These are phyloP conservation scores for Anacardium occidentale DNA, from an alignment of 345 rosid genomes.

Conservation along the genomic window DNA sequence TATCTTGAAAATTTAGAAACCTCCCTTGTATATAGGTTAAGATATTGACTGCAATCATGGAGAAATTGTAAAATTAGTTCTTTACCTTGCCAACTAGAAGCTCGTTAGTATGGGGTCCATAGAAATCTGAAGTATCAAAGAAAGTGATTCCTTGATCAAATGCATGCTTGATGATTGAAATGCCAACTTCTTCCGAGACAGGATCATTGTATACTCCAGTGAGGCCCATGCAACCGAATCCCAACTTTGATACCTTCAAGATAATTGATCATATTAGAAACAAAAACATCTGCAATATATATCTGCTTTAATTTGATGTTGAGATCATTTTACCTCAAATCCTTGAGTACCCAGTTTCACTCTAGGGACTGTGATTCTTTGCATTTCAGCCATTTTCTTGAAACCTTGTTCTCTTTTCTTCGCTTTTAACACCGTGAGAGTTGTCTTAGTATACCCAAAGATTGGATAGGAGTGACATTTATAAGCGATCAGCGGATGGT, in stretches of 20 bases:
- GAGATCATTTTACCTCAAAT: slow-evolving; percentile 15
- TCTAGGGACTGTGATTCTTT: slow-evolving; percentile 9
- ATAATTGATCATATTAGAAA: not conserved
- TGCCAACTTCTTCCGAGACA: slow-evolving; percentile 31
- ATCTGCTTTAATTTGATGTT: too few relatives aligned
- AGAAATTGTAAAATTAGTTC: not conserved
- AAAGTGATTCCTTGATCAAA: too few relatives aligned
- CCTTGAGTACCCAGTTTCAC: slow-evolving; percentile 28
- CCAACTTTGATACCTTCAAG: slow-evolving; percentile 40
- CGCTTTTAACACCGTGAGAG: too few relatives aligned
- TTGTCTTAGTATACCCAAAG: not conserved
- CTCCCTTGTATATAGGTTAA: too few relatives aligned
- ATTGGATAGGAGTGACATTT: not conserved
- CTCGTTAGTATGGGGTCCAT: too few relatives aligned
- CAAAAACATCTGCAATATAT: not conserved
- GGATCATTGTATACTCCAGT: slow-evolving; percentile 31
- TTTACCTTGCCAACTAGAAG: too few relatives aligned
- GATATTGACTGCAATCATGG: not conserved
- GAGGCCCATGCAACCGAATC: slow-evolving; percentile 40
- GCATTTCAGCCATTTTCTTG: slow-evolving; percentile 13
- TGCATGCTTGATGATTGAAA: too few relatives aligned
- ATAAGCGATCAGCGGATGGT: too few relatives aligned
- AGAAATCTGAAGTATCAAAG: too few relatives aligned
- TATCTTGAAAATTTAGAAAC: too few relatives aligned
- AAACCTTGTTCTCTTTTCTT: not conserved